Evolutionary conservation across 2,329 filamentous ascomycete species (phyloP).

Genomic region (Cladosporium velox): DNA sequence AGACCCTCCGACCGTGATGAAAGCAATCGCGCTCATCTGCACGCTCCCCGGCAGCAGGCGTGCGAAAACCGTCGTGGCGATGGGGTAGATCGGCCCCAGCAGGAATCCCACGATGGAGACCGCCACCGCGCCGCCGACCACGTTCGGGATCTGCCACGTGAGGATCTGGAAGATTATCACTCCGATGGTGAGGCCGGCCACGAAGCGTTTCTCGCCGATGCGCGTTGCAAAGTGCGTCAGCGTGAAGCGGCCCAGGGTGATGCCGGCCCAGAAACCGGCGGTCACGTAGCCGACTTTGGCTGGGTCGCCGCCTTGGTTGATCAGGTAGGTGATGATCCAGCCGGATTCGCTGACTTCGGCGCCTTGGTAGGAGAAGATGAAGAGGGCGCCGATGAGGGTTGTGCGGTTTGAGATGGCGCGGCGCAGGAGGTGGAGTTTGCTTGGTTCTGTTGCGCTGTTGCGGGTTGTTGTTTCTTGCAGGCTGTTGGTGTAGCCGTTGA

Average conservation of each 20-base stretch:
- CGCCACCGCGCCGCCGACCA: constrained; percentile 65
- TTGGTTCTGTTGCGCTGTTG: constrained; percentile 31
- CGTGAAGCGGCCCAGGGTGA: constrained; percentile 58
- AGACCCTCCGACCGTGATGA: constrained; percentile 70
- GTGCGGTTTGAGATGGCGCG: constrained; percentile 55
- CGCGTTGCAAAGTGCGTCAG: constrained; percentile 66
- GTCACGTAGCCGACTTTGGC: constrained; percentile 77
- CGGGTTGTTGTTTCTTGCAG: constrained; percentile 41
- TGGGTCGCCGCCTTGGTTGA: constrained; percentile 70
- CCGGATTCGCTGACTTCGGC: constrained; percentile 81
- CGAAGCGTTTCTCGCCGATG: constrained; percentile 70
- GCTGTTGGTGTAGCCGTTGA: constrained; percentile 45
- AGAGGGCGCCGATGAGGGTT: constrained; percentile 73
- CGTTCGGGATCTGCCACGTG: constrained; percentile 75
- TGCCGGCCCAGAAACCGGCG: constrained; percentile 63
- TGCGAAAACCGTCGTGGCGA: constrained; percentile 65
- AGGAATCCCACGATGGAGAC: constrained; percentile 67
- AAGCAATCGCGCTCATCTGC: constrained; percentile 64
- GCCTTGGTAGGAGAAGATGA: constrained; percentile 85
- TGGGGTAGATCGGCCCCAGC: constrained; percentile 78
- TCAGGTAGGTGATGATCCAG: constrained; percentile 85
- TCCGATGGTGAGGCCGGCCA: constrained; percentile 63
- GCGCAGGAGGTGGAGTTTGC: constrained; percentile 53
- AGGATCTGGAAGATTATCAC: constrained; percentile 71
- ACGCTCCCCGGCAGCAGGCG: constrained; percentile 60